Evolutionary conservation across 352 stramenopile species (phyloP), one percentile per base, ranked within the genome.

Genomic region (Phytophthora gonapodyides): DNA sequence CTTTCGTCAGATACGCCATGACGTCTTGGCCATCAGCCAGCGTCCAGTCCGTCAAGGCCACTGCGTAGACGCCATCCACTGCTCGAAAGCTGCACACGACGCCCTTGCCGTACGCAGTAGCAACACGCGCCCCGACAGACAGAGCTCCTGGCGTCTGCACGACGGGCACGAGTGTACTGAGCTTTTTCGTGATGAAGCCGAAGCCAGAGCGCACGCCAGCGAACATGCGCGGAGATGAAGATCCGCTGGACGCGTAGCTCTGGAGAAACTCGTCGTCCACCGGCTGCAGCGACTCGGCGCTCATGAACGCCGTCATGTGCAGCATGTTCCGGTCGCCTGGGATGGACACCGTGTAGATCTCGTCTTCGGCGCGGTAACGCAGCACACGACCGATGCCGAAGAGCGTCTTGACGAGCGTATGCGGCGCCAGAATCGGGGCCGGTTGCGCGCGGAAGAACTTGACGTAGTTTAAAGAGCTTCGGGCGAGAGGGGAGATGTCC

Each of bases 131-230:
- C 15, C 77, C 78, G 40, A 77, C 53, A 1, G 69, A 27, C 24
- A 77, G 27, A 33, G 61, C 47, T 5, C 21, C 35, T 37, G 54
- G 16, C 2, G 40, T 51, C 31, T 54, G 37, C 5, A 27, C 55
- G 8, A 19, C 75, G 17, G 82, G 82, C 0, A 89, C 84, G 51
- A 93, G 91, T 15, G 75, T 90, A 44, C 77, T 88, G 12, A 93
- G 64, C 43, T 87, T 87, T 57, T 91, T 91, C 4, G 84, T 93
- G 46, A 93, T 89, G 45, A 90, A 93, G 15, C 84, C 84, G 7
- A 93, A 64, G 24, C 84, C 71, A 0, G 81, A 91, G 10, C 84
- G 82, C 15, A 93, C 82, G 27, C 84, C 84, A 7, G 75, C 73
- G 46, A 93, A 89, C 74, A 89, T 91, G 27, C 82, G 78, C 7